Percentiles rank a stretch among this genome's conserved stretches.
Evolutionary conservation across 1,284 basidiomycete genomes (phyloP).

Genomic region (Cutaneotrichosporon sp.): DNA sequence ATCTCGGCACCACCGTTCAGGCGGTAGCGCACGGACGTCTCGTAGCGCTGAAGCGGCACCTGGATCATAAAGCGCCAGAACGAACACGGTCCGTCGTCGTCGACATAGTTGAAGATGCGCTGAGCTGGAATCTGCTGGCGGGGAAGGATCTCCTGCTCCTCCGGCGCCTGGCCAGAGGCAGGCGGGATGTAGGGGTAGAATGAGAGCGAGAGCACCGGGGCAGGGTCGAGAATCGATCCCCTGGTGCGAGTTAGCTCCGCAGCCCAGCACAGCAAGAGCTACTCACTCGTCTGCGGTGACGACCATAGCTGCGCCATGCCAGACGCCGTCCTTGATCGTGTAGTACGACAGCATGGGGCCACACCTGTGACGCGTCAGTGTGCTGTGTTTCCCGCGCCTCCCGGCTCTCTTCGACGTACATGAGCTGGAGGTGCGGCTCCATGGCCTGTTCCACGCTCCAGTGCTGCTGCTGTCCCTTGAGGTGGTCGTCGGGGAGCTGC

Average conservation of each 20-base stretch:
- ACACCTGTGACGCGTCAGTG: slow-evolving; percentile 39
- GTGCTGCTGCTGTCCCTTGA: slow-evolving; percentile 25
- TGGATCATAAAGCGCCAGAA: slow-evolving; percentile 95
- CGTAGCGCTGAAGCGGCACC: slow-evolving; percentile 69
- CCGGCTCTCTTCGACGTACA: slow-evolving; percentile 37
- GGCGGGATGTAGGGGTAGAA: slow-evolving; percentile 42
- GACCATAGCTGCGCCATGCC: slow-evolving; percentile 83
- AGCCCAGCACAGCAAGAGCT: neutral
- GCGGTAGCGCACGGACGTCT: slow-evolving; percentile 77
- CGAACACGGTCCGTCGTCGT: slow-evolving; percentile 68
- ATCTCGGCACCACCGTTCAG: slow-evolving; percentile 76
- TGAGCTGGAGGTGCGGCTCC: slow-evolving; percentile 55
- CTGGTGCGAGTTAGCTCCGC: slow-evolving; percentile 17
- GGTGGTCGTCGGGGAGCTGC: slow-evolving; percentile 6
- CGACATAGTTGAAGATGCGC: slow-evolving; percentile 77
- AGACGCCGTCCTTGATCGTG: slow-evolving; percentile 73
- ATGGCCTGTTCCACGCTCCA: slow-evolving; percentile 38
- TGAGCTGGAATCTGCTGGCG: slow-evolving; percentile 60
- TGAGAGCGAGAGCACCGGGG: slow-evolving; percentile 69
- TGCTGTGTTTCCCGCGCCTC: neutral
- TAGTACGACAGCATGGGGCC: slow-evolving; percentile 91
- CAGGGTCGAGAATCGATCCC: slow-evolving; percentile 72
- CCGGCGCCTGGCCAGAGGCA: neutral
- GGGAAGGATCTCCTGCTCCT: slow-evolving; percentile 18
- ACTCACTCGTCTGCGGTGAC: slow-evolving; percentile 59